phyloP scores from a whole-genome alignment of 208 protist genomes.

The Trypanosoma congolense region DNA sequence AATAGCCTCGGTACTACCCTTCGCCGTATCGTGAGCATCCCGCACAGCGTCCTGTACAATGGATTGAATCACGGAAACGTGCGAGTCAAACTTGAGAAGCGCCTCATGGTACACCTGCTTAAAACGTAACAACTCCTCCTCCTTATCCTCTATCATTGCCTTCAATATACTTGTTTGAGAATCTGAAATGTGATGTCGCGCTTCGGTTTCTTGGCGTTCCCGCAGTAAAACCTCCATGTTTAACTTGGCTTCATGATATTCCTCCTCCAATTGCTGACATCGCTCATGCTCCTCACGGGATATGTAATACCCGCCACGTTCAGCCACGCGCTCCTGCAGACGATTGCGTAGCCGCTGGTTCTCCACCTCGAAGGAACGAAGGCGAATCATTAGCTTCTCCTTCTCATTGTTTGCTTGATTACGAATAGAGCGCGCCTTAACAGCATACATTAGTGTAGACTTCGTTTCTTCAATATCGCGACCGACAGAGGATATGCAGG shows the following conservation, averaged over 20 bases:
- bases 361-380: conserved; percentile 81
- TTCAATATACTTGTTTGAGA: conserved; percentile 68
- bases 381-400: conserved; percentile 72
- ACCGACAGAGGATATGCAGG: conserved; percentile 92
- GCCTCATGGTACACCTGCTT: conserved; percentile 75
- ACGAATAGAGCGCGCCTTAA: conserved; percentile 92
- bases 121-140: conserved; percentile 57
- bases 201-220: conserved; percentile 61
- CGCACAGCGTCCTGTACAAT: conserved; percentile 50
- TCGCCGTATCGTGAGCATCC: conserved; percentile 29
- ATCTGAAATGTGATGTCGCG: conserved; percentile 70
- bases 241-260: conserved; percentile 42
- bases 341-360: conserved; percentile 84
- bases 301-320: conserved; percentile 83
- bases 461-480: conserved; percentile 94
- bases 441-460: conserved; percentile 95
- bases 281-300: conserved; percentile 78
- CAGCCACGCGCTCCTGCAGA: conserved; percentile 77
- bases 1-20: conserved; percentile 27
- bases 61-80: conserved; percentile 48
- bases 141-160: conserved; percentile 65
- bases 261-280: conserved; percentile 51
- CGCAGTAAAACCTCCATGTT: conserved; percentile 55
- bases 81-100: conserved; percentile 62
- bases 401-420: conserved; percentile 86